Base-by-base conservation (phyloP, 495 filamentous ascomycete species). In the Podospora pseudoanserina region DNA sequence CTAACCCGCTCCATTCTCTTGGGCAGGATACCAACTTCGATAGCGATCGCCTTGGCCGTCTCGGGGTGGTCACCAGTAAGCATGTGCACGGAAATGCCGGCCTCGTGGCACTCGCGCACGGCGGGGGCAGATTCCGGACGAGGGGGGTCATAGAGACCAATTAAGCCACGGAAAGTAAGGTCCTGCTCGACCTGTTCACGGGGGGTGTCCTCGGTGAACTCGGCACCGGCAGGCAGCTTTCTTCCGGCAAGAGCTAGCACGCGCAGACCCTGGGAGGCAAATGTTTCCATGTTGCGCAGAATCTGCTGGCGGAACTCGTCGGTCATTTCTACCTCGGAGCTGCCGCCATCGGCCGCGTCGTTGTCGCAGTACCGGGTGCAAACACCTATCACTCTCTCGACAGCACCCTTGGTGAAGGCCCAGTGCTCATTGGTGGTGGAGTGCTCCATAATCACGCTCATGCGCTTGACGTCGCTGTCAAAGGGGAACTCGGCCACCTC, bases 51-150 rank as follows among this genome's bases (percentile, higher is more conserved):
- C 65, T 86, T 86, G 32, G 91, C 91, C 5, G 91, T 94, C 32
- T 86, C 86, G 0, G 88, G 86, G 63, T 93, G 90, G 73, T 94
- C 91, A 15, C 89, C 91, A n/a, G 91, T 94, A 6, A 93, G 79
- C 91, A 94, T 94, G 76, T 92, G 89, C 3, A 93, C 89, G 58
- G 83, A 82, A 56, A 94, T 91, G 28, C 91, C 91, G 26, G 91
- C 91, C 54, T 82, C 78, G 57, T 88, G 84, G 76, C 90, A 92
- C 70, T 87, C 83, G 11, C 80, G 77, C n/a, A 94, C 85, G 2
- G 91, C 86, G 5, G 82, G 84, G 19, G 83, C 85, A 3, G 89
- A 90, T 70, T 90, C 90, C 6, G 86, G 82, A 0, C 90, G 87
- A 4, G 89, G 89, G 16, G 90, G 90, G 75, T 92, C 90, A 68